Percentiles rank a stretch among this genome's conserved stretches.
These are phyloP conservation scores for Suillus clintonianus DNA, from an alignment of 768 basidiomycete genomes.

Conservation along the genomic window DNA sequence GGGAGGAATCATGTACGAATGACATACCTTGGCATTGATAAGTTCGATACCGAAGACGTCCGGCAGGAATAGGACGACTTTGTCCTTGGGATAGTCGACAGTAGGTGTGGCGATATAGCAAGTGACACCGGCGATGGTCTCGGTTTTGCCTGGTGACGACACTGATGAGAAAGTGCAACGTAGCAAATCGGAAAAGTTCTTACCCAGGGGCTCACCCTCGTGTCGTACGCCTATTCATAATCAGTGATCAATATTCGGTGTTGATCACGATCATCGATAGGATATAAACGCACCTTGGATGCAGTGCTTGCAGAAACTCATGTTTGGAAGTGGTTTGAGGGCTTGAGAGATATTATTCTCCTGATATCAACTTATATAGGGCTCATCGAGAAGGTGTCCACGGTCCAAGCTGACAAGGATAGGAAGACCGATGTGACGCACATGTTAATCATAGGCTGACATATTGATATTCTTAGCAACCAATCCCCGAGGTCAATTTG, in stretches of 20 bases:
- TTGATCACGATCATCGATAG: not conserved
- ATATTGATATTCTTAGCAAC: not conserved
- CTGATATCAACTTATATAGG: not conserved
- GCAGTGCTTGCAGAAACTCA: constrained; percentile 62
- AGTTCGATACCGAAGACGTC: constrained; percentile 56
- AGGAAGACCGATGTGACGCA: not conserved
- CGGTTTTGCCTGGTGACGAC: constrained; percentile 44
- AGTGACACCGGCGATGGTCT: constrained; percentile 47
- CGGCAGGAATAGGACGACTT: constrained; percentile 54
- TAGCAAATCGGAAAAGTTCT: not conserved
- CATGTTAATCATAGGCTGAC: not conserved
- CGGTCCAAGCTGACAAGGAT: not conserved
- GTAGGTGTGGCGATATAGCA: constrained; percentile 58
- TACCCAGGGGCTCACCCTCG: constrained; percentile 50
- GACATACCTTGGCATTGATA: constrained; percentile 44
- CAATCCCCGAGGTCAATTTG: not conserved
- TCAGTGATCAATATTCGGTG: not conserved
- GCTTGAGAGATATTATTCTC: not conserved
- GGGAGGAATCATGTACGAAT: not conserved
- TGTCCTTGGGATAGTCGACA: constrained; percentile 51
- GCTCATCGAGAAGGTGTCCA: not conserved
- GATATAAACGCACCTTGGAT: constrained; percentile 43
- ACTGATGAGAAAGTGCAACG: not conserved
- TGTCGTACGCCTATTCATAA: constrained; percentile 46
- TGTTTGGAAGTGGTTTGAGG: constrained; percentile 17